These are phyloP conservation scores for Backusella mclennaniae DNA, from an alignment of 192 early-diverging fungal species.

Conservation along the genomic window DNA sequence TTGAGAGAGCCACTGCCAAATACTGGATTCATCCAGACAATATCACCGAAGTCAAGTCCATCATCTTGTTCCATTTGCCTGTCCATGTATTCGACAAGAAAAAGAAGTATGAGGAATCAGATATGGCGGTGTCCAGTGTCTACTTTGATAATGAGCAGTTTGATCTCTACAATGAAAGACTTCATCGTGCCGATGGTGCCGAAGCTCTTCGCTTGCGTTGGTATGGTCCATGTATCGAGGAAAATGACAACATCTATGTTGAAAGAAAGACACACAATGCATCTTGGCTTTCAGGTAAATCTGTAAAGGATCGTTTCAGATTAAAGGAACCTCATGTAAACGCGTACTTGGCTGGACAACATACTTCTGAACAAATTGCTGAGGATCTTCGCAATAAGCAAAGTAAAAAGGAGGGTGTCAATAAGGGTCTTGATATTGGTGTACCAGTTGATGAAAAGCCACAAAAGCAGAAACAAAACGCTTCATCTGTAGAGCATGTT, in stretches of 20 bases:
- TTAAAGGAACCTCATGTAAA: constrained; percentile 92
- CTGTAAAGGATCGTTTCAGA: constrained; percentile 85
- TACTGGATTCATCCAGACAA: constrained; percentile 98
- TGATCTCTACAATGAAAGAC: constrained; percentile 85
- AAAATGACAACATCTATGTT: constrained; percentile 25
- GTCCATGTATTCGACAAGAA: constrained; percentile 87
- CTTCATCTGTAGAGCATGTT: constrained; percentile 45
- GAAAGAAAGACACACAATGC: constrained; percentile 44
- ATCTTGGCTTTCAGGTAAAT: constrained; percentile 33
- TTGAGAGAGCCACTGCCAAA: constrained; percentile 63
- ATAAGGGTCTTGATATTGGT: background rate
- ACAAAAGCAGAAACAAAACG: constrained; percentile 35
- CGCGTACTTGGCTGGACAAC: constrained; percentile 74
- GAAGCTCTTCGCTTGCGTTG: constrained; percentile 91
- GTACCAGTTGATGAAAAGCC: background rate
- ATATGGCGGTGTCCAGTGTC: constrained; percentile 89
- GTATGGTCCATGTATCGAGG: constrained; percentile 64
- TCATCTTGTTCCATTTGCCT: constrained; percentile 87
- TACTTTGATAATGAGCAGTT: constrained; percentile 93
- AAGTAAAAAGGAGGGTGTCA: constrained; percentile 8
- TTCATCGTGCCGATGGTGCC: constrained; percentile 86
- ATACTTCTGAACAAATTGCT: constrained; percentile 67
- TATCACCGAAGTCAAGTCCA: constrained; percentile 92
- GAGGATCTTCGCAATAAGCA: constrained; percentile 60
- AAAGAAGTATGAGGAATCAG: constrained; percentile 73